Evolutionary conservation across 345 rosid genomes (phyloP), one percentile per base, ranked within the genome.

Genomic region (Populus euphratica): DNA sequence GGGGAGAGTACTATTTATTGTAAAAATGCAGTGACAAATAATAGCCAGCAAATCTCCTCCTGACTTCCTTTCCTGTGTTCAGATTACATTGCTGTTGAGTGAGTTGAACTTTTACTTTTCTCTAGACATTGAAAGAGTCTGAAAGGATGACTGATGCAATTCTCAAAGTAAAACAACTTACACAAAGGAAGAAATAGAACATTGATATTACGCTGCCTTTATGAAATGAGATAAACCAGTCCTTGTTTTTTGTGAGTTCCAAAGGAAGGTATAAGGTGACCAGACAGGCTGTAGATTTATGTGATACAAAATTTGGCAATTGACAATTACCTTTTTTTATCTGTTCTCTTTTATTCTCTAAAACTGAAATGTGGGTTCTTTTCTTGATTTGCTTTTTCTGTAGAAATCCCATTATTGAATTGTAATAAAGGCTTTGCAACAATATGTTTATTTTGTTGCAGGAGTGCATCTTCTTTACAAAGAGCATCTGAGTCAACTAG

Each of bases 381-480:
- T 49, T 70, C 36, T 70, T 8, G 38, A 33, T 8, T 38, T 68
- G 17, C 25, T 68, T 68, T 27, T 27, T 20, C 70, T 38, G 18
- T 4, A 21, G 64, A 52, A 59, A 76, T 31, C 25, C 61, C 38
- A 17, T 16, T 47, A 66, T 25, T 64, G 69, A 69, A 44, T 83
- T 25, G 43, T n/a, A 31, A 41, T 31, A 23, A 2, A 68, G 70
- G 27, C 5, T 49, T 49, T 12, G 17, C 17, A 43, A 47, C 63
- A 43, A 43, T 35, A 52, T 61, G 27, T 39, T 78, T 44, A n/a
- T 44, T 82, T 73, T 74, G 43, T 59, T 73, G 69, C 83, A 91
- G 99, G 94, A 96, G 91, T 87, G 91, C 94, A 52, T 81, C 83
- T 72, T 91, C 99, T 43, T 87, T 88, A 52, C 83, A 69, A 69